Base-by-base conservation (phyloP, 345 rosid genomes). In the Corchorus olitorius region DNA sequence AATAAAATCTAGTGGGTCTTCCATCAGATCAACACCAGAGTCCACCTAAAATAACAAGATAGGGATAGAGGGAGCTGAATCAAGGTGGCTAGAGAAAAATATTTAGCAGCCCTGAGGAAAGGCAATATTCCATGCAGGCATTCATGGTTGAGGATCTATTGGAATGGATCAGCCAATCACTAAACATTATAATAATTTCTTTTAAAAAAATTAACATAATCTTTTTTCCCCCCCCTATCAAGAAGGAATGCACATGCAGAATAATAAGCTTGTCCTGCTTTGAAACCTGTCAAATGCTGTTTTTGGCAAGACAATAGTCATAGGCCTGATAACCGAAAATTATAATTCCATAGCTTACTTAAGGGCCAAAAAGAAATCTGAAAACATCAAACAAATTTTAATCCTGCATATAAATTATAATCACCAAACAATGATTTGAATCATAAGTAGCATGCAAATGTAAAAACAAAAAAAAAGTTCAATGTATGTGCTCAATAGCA, bases 1-100 rank as follows among this genome's bases (percentile, higher is more conserved):
- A 65, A 90, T 78, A 70, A 83, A 65, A 48, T 85, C 92, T 65
- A 88, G 77, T 10, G 91, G 92, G 67, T 88, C 92, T 70, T 81
- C 87, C 82, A 80, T 80, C 53, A 78, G 17, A 62, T 83, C 84
- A 43, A 66, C 79, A 45, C 56, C 72, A 48, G 72, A 63, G 52
- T 72, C 80, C 70, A 84, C 82, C 91, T 90, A 49, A 70, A 73
- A 68, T 58, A 71, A 79, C 50, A 76, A 59, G 50, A 81, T 59
- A 41, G 74, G 72, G 45, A 33, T 43, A 69, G 10, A 17, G 58
- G 58, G 22, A 16, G 16, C 2, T 17, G 9, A 53, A 53, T 53
- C 58, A 8, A 53, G n/a, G 16, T 53, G 19, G 9, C 58, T 14
- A 4, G 55, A 50, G 4, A 14, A 13, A 50, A 13, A 41, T 41